Conservation (phyloP, 2,329 filamentous ascomycete genomes). For the Aureobasidium sp. region DNA sequence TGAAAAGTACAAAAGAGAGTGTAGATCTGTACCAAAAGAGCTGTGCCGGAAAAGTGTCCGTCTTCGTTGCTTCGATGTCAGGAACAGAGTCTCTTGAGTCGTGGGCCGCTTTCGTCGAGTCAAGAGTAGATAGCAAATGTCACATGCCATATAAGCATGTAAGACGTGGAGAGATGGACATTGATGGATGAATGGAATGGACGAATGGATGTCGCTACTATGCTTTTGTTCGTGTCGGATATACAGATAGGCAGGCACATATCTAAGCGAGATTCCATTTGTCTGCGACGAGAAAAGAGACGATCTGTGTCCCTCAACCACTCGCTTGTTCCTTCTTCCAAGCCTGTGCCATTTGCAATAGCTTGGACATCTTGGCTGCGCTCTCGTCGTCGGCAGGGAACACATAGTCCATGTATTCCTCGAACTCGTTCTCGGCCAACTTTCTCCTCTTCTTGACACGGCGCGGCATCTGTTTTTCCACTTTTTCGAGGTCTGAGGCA, state of each 20-base stretch:
- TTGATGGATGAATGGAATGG: not conserved
- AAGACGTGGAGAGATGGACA: not conserved
- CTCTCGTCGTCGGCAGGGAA: constrained; percentile 93
- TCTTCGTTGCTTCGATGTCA: not conserved
- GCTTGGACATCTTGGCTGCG: constrained; percentile 70
- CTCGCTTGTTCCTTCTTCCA: constrained; percentile 65
- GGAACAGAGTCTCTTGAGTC: not conserved
- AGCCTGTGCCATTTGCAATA: constrained; percentile 75
- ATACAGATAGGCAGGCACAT: not conserved
- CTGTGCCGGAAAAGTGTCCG: not conserved
- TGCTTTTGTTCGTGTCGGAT: not conserved
- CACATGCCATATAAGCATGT: not conserved
- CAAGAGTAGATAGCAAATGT: not conserved
- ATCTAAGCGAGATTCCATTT: not conserved
- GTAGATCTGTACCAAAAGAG: not conserved
- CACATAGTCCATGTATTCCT: constrained; percentile 95
- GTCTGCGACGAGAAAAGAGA: not conserved
- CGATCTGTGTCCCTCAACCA: not conserved
- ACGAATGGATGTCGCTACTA: not conserved
- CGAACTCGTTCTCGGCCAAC: constrained; percentile 85
- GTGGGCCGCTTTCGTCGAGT: not conserved
- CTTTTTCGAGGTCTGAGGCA: constrained; percentile 64
- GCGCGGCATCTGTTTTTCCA: constrained; percentile 89
- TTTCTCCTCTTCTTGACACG: constrained; percentile 86
- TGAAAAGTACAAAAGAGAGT: not conserved